Percentiles rank a stretch among this genome's conserved stretches.
phyloP scores from a whole-genome alignment of 2,329 filamentous ascomycete species.

The Knufia petricola region DNA sequence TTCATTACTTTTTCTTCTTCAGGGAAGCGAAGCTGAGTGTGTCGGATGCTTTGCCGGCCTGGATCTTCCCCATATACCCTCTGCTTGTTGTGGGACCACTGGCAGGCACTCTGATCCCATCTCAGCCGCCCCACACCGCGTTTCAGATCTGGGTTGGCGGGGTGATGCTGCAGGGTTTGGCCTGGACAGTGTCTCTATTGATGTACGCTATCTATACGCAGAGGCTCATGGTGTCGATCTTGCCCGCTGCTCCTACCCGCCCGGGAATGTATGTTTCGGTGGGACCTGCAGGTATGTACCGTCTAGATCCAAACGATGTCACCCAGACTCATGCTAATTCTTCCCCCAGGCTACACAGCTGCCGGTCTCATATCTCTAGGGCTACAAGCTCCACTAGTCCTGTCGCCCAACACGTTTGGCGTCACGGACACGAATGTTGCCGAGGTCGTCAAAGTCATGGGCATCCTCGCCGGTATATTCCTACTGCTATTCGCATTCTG shows the following conservation, averaged over 20 bases:
- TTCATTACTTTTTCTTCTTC: conserved; percentile 61
- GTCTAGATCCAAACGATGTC: too few relatives aligned
- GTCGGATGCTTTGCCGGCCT: conserved; percentile 61
- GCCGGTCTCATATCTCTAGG: conserved; percentile 8
- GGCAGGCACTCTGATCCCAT: conserved; percentile 53
- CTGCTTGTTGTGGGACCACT: conserved; percentile 64
- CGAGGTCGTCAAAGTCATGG: conserved; percentile 6
- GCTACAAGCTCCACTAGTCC: neutral
- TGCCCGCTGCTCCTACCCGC: conserved; percentile 2
- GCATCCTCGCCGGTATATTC: conserved; percentile 5
- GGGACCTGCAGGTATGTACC: conserved; percentile 11
- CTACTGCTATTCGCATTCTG: conserved; percentile 13
- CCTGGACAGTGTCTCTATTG: conserved; percentile 55
- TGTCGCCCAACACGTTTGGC: conserved; percentile 7
- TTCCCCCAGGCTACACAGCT: too few relatives aligned
- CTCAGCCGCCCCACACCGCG: conserved; percentile 45
- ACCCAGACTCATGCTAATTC: too few relatives aligned
- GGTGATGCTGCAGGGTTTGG: conserved; percentile 59
- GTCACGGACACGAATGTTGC: conserved; percentile 2
- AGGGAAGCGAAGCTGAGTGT: conserved; percentile 47
- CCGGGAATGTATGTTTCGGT: conserved; percentile 14
- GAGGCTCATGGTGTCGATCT: neutral
- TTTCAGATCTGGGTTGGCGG: conserved; percentile 57
- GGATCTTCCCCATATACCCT: conserved; percentile 67
- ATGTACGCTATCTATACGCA: conserved; percentile 57